Base-by-base conservation (phyloP, 306 rosid genomes). In the Clitoria ternatea region DNA sequence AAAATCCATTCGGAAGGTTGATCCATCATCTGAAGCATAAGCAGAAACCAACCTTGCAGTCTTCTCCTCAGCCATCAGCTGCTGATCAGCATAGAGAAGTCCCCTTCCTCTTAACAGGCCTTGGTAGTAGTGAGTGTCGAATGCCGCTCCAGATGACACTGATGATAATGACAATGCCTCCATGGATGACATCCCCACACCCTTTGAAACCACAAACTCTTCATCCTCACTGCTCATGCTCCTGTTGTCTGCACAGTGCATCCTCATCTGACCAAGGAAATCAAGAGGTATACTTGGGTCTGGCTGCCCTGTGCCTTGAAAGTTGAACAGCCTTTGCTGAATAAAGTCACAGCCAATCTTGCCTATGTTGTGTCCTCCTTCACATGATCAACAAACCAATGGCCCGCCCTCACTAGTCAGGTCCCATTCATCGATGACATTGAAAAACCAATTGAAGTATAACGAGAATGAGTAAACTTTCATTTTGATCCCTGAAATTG, bases 331-430 rank as follows among this genome's bases (percentile, higher is more conserved):
- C 47, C 98, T 84, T 4, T 76, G 24, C 49, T 62, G 73, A 52
- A 93, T 84, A 75, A 93, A 81, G 6, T 85, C 83, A 17, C 98
- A 94, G 18, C 96, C 85, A 24, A 89, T 90, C 76, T 64, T 84
- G 15, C 98, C 98, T 52, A 94, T 89, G 73, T 85, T 90, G 69
- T 94, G 98, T 19, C 71, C 97, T 47, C 98, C 98, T 90, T 79
- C 62, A 87, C n/a, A 63, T 32, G 47, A 67, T 26, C 39, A 77
- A 48, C 30, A 56, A 74, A 62, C 48, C 66, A 69, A 66, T 48
- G n/a, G n/a, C n/a, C 23, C 14, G 63, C 42, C 7, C 7, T n/a
- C 36, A 60, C 65, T 48, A 60, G 48, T 69, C 40, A 36, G 11
- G 36, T 23, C 36, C 40, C 26, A 39, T 57, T n/a, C 35, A 68